Evolutionary conservation across 331 rosid species (phyloP).

Genomic region (Rhamnella rubrinervis): DNA sequence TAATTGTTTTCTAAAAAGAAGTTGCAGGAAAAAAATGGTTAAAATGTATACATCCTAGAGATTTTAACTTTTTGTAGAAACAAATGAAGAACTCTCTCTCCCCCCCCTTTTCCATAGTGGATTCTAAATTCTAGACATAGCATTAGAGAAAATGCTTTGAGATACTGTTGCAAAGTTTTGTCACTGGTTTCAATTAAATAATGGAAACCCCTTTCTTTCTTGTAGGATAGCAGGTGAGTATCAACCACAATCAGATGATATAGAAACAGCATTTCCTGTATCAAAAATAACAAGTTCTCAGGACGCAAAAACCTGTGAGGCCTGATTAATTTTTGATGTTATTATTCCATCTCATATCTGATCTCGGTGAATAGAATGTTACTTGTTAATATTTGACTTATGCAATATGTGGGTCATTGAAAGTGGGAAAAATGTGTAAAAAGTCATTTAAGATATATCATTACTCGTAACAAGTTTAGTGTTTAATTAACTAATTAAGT

Average conservation of each 20-base stretch:
- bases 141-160: slow-evolving; percentile 10
- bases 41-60: too few relatives aligned
- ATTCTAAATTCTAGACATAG: too few relatives aligned
- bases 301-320: slow-evolving; percentile 43
- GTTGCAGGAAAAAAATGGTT: too few relatives aligned
- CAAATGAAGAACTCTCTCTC: too few relatives aligned
- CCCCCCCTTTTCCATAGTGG: too few relatives aligned
- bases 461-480: not conserved
- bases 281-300: slow-evolving; percentile 40
- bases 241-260: slow-evolving; percentile 44
- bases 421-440: not conserved
- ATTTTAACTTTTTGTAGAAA: too few relatives aligned
- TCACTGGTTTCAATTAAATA: slow-evolving; percentile 14
- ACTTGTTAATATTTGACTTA: slow-evolving; percentile 11
- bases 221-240: slow-evolving; percentile 59
- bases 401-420: not conserved
- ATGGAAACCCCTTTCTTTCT: slow-evolving; percentile 29
- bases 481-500: too few relatives aligned
- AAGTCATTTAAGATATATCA: not conserved
- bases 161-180: slow-evolving; percentile 8
- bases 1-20: too few relatives aligned
- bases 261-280: slow-evolving; percentile 44
- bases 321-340: slow-evolving; percentile 24
- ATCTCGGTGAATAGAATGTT: slow-evolving; percentile 19
- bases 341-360: slow-evolving; percentile 5